Percentiles rank a stretch among this genome's conserved stretches.
phyloP scores from a whole-genome alignment of 2,329 filamentous ascomycete genomes.

The Colletotrichum somersetense region DNA sequence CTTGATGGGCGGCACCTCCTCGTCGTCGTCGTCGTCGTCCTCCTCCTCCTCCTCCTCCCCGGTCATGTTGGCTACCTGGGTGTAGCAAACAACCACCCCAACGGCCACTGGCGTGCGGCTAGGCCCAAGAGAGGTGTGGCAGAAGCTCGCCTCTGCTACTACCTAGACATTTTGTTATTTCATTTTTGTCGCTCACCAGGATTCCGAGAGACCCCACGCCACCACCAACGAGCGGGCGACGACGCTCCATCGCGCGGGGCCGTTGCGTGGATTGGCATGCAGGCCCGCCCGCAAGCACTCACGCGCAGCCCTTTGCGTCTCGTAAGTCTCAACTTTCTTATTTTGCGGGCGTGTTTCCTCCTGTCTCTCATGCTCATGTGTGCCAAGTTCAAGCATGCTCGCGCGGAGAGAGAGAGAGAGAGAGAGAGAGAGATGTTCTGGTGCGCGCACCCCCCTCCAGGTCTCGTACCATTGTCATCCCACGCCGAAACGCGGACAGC shows the following conservation, averaged over 20 bases:
- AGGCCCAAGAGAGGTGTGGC: conserved; percentile 1
- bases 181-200: background rate
- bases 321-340: conserved; percentile 37
- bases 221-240: conserved; percentile 15
- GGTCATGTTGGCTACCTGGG: conserved; percentile 7
- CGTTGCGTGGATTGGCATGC: conserved; percentile 30
- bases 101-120: conserved; percentile 29
- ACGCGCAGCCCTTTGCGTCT: background rate
- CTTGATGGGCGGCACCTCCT: conserved; percentile 15
- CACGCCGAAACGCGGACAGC: conserved; percentile 16
- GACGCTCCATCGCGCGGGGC: background rate
- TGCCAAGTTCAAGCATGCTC: conserved; percentile 13
- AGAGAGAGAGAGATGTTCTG: background rate
- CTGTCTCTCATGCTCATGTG: conserved; percentile 8
- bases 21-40: too few relatives aligned
- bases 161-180: background rate
- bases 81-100: conserved; percentile 12
- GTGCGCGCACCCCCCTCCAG: background rate
- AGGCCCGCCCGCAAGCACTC: conserved; percentile 12
- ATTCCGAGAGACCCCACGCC: conserved; percentile 21
- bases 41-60: conserved; percentile 6
- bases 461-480: background rate
- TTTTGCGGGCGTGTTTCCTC: conserved; percentile 37
- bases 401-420: background rate
- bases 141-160: background rate